Evolutionary conservation across 352 stramenopile species (phyloP).

Genomic region (Phytophthora citrophthora): DNA sequence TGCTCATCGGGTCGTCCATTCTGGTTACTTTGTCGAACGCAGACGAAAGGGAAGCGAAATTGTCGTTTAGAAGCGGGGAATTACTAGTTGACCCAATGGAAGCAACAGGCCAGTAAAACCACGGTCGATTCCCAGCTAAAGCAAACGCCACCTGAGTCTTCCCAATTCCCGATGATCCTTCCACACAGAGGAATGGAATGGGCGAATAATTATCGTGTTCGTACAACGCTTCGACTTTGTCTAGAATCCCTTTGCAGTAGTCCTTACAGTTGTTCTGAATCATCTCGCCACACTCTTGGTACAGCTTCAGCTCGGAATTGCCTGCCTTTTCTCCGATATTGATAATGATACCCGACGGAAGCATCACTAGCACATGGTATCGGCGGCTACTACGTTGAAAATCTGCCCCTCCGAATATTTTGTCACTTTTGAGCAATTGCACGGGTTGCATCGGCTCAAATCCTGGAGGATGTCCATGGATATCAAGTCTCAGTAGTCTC

Average conservation of each 20-base stretch:
- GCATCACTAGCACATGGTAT: neutral
- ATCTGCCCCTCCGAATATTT: no score
- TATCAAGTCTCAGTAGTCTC: no score
- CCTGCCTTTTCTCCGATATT: neutral
- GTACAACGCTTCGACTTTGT: conserved; percentile 7
- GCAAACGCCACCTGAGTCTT: conserved; percentile 16
- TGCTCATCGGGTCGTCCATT: neutral
- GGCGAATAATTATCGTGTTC: neutral
- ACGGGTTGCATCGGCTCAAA: no score
- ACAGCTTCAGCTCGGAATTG: neutral
- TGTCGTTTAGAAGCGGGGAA: neutral
- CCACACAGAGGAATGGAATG: conserved; percentile 18
- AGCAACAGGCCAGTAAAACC: conserved; percentile 8
- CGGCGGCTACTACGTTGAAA: neutral
- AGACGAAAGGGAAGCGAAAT: neutral
- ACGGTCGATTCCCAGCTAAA: conserved; percentile 1
- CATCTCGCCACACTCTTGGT: neutral
- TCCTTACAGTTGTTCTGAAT: neutral
- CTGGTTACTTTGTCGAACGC: neutral
- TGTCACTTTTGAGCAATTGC: no score
- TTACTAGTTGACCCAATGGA: neutral
- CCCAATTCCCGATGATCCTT: conserved; percentile 11
- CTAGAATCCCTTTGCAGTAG: conserved; percentile 1
- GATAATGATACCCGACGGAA: neutral
- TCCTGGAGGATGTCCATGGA: no score